These are phyloP conservation scores for Chionographis japonica DNA, from an alignment of 106 monocot genomes.

Conservation along the genomic window DNA sequence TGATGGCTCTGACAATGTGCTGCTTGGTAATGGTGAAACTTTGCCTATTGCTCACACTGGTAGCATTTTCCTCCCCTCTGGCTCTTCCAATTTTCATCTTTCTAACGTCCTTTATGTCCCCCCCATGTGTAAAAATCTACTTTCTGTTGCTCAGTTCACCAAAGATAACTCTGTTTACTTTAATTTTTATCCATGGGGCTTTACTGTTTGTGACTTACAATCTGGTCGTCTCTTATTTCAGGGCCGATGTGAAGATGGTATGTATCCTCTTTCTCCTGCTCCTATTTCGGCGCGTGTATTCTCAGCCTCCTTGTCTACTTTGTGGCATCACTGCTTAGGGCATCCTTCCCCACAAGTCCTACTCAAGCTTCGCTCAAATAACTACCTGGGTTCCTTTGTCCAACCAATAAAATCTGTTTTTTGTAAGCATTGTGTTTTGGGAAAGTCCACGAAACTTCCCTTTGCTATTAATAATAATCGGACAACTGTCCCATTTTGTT, in stretches of 20 bases:
- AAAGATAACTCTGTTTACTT: neutral
- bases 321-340: slow-evolving; percentile 1
- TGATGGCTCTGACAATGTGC: neutral
- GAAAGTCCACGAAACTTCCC: neutral
- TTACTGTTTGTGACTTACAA: neutral
- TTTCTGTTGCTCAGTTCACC: slow-evolving; percentile 4
- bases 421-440: neutral
- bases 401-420: neutral
- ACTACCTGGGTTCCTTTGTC: neutral
- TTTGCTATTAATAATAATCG: neutral
- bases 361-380: neutral
- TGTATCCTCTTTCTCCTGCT: too few relatives aligned
- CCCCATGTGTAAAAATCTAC: too few relatives aligned
- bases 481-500: neutral
- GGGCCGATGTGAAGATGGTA: slow-evolving; percentile 5
- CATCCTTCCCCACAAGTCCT: neutral
- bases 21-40: slow-evolving; percentile 1
- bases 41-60: neutral
- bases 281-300: neutral
- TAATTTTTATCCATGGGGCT: neutral
- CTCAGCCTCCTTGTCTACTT: neutral
- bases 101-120: neutral
- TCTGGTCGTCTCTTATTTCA: neutral
- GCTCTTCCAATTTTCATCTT: neutral
- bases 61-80: neutral